Conservation (phyloP, 495 filamentous ascomycete genomes). For the Penicillium samsonianum region DNA sequence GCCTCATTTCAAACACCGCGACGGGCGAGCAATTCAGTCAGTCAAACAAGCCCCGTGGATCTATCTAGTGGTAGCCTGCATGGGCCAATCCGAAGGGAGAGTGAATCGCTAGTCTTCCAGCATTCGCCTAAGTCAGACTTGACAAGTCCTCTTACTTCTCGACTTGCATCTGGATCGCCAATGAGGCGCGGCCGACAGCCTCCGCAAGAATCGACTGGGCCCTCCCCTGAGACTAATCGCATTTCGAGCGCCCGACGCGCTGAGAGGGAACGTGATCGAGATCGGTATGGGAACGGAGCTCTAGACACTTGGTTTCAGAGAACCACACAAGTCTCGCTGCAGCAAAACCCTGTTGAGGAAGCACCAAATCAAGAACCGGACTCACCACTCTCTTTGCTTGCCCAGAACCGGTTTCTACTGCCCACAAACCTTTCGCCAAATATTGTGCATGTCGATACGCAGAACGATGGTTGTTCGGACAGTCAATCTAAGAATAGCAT, state of each 20-base stretch:
- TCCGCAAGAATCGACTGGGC: not conserved
- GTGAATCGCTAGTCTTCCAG: not conserved
- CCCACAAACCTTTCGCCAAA: not conserved
- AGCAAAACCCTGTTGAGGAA: slow-evolving; percentile 1
- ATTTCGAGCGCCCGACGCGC: slow-evolving; percentile 11
- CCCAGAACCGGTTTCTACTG: slow-evolving; percentile 27
- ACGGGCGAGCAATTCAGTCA: not conserved
- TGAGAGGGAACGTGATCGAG: slow-evolving; percentile 31
- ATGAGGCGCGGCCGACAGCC: not conserved
- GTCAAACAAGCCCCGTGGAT: not conserved
- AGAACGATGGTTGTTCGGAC: not conserved
- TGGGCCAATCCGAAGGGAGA: not conserved
- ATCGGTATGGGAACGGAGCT: slow-evolving; percentile 42
- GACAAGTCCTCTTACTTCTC: slow-evolving; percentile 12
- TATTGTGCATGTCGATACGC: not conserved
- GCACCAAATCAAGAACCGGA: slow-evolving; percentile 8
- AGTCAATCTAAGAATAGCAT: not conserved
- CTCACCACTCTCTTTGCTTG: slow-evolving; percentile 28
- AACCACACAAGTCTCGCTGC: slow-evolving; percentile 25
- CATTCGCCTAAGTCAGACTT: slow-evolving; percentile 2
- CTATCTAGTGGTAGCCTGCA: not conserved
- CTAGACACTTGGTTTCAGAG: slow-evolving; percentile 45
- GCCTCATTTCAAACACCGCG: slow-evolving; percentile 20
- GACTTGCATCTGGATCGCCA: slow-evolving; percentile 17
- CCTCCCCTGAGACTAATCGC: not conserved